Base-by-base conservation (phyloP, 2,329 filamentous ascomycete genomes). In the Fusarium mangiferae region DNA sequence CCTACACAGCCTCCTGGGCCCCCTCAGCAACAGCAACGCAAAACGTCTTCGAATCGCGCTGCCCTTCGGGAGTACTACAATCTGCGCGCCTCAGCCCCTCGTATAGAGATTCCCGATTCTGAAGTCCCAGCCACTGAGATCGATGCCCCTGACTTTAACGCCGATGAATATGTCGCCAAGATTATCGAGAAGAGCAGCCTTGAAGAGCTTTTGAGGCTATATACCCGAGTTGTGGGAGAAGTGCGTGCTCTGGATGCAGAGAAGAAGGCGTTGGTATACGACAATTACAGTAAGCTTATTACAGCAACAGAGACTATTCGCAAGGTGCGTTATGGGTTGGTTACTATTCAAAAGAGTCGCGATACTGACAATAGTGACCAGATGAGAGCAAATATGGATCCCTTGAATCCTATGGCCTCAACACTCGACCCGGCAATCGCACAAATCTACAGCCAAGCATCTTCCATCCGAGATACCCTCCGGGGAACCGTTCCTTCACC, bases 251-350 rank as follows among this genome's bases (percentile, higher is more conserved):
- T 99, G 24, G 96, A 98, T 79, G 96, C 96, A 30, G 96, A 99
- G 87, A 93, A 96, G 82, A 99, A 99, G 84, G 95, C 96, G 4
- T 85, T 99, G 70, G 96, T 99, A 9, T 99, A 99, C 82, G 96
- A 99, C 82, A 99, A 99, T 81, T 99, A 98, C 83, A 96, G 93
- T 76, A 98, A 98, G 84, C 85, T 99, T 75, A 98, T 99, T 75
- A 90, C 92, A n/a, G 96, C 96, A 3, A 98, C 97, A 17, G 96
- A 98, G 82, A 98, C 96, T 7, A 99, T 99, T 78, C 90, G 93
- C 56, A 94, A 94, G 84, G 90, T 90, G 76, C 14, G 55, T 24
- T 17, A 24, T 26, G 24, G 9, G 39, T 35, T 14, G 9, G 39
- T 38, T 14, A 14, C 20, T 18, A 13, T 33, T 22, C 22, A n/a